These are phyloP conservation scores for Colletotrichum abscissum DNA, from an alignment of 2,329 filamentous ascomycete genomes.

Conservation along the genomic window DNA sequence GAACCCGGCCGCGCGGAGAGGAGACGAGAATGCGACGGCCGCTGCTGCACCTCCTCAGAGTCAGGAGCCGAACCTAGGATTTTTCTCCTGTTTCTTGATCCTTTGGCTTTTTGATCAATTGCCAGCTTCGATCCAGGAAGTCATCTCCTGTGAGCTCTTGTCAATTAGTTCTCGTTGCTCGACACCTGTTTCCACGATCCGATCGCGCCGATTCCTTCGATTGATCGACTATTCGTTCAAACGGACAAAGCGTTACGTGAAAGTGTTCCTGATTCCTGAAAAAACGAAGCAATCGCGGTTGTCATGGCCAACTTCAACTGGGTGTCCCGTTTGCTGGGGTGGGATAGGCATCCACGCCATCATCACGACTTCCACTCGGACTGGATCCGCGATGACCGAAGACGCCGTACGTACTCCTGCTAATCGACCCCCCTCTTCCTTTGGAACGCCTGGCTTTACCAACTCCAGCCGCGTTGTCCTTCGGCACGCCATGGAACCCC, in stretches of 20 bases:
- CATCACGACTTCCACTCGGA: slow-evolving; percentile 45
- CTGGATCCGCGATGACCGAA: slow-evolving; percentile 56
- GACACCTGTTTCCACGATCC: neutral
- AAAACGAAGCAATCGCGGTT: neutral
- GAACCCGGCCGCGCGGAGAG: neutral
- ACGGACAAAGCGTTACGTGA: neutral
- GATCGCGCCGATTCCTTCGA: neutral
- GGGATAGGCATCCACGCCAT: slow-evolving; percentile 46
- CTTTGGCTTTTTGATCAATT: neutral
- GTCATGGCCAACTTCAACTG: slow-evolving; percentile 45
- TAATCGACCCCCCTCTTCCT: neutral
- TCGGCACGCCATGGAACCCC: neutral
- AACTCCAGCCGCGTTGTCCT: neutral
- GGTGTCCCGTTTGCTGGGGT: slow-evolving; percentile 46
- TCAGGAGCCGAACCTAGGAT: neutral
- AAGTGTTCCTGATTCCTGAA: rapidly evolving
- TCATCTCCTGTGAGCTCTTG: neutral
- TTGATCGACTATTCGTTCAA: neutral
- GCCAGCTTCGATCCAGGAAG: neutral
- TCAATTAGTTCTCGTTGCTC: neutral
- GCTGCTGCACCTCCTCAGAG: neutral
- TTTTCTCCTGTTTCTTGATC: neutral
- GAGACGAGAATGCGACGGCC: neutral
- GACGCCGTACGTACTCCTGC: slow-evolving; percentile 50
- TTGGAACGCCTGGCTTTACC: no score